Percentiles rank a stretch among this genome's conserved stretches.
Evolutionary conservation across 805 yeast genomes (phyloP).

Genomic region (Starmerella vitae): DNA sequence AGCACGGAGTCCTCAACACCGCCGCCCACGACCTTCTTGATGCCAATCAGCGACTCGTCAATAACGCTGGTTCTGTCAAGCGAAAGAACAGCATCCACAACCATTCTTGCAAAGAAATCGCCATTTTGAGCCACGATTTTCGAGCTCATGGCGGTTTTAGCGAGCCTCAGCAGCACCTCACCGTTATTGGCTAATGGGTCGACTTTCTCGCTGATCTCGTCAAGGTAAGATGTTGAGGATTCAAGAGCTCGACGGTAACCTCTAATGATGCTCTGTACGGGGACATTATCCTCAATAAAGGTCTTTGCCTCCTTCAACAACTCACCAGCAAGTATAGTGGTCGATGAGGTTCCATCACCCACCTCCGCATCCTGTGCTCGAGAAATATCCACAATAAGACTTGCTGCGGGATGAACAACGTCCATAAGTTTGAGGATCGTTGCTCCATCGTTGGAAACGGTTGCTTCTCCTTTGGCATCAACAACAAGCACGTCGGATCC

Average conservation of each 20-base stretch:
- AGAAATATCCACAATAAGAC: slow-evolving; percentile 83
- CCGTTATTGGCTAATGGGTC: slow-evolving; percentile 48
- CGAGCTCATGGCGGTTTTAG: slow-evolving; percentile 94
- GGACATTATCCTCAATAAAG: slow-evolving; percentile 91
- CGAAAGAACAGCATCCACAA: slow-evolving; percentile 83
- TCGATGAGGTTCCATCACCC: slow-evolving; percentile 97
- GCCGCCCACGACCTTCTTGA: slow-evolving; percentile 92
- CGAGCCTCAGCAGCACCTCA: slow-evolving; percentile 75
- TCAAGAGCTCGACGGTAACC: slow-evolving; percentile 76
- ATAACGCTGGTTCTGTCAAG: slow-evolving; percentile 53
- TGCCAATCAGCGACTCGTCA: slow-evolving; percentile 83
- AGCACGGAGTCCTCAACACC: slow-evolving; percentile 86
- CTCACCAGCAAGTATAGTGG: slow-evolving; percentile 82
- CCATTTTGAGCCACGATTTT: slow-evolving; percentile 81
- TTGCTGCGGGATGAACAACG: slow-evolving; percentile 97
- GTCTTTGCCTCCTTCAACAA: slow-evolving; percentile 75
- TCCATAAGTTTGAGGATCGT: slow-evolving; percentile 83
- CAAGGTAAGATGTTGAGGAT: slow-evolving; percentile 58
- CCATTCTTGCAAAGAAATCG: slow-evolving; percentile 86
- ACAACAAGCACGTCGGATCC: slow-evolving; percentile 94
- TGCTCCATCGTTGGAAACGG: slow-evolving; percentile 97
- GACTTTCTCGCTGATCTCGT: slow-evolving; percentile 63
- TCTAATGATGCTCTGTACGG: slow-evolving; percentile 75
- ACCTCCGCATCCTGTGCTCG: slow-evolving; percentile 97
- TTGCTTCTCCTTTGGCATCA: slow-evolving; percentile 67